Conservation (phyloP, 768 basidiomycete genomes). For the Butyriboletus loyo region DNA sequence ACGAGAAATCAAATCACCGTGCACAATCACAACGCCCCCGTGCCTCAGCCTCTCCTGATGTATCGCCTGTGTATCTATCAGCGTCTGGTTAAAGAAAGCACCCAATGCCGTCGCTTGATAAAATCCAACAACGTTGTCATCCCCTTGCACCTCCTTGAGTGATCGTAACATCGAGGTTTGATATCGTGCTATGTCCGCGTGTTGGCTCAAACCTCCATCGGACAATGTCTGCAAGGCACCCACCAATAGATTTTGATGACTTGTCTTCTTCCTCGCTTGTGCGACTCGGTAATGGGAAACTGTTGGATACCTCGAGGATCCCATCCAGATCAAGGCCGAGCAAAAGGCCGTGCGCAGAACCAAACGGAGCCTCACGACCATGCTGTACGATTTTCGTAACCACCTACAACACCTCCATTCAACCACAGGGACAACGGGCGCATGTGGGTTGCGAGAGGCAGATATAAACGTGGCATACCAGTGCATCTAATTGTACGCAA, state of each 20-base stretch:
- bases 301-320: conserved; percentile 85
- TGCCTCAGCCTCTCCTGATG: conserved; percentile 84
- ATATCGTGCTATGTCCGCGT: conserved; percentile 58
- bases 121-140: conserved; percentile 91
- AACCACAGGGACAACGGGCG: conserved; percentile 2
- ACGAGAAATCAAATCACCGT: conserved; percentile 51
- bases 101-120: conserved; percentile 88
- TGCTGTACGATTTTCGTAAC: conserved; percentile 94
- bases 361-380: conserved; percentile 69
- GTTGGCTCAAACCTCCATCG: neutral
- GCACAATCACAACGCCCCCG: conserved; percentile 81
- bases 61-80: conserved; percentile 80
- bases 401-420: conserved; percentile 51
- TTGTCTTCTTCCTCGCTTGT: conserved; percentile 78
- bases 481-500: conserved; percentile 78
- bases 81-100: conserved; percentile 77
- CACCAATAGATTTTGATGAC: conserved; percentile 71
- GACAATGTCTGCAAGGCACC: conserved; percentile 26
- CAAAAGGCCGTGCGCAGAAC: conserved; percentile 79
- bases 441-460: conserved; percentile 2
- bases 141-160: conserved; percentile 86
- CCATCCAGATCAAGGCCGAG: conserved; percentile 93
- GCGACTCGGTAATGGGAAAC: conserved; percentile 78
- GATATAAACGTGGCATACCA: conserved; percentile 52
- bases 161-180: conserved; percentile 83